A percentile compares a stretch with the other conserved stretches of the same genome.
These are phyloP conservation scores for Paecilomyces dactylethromorphus DNA, from an alignment of 2,329 filamentous ascomycete genomes.

Conservation along the genomic window DNA sequence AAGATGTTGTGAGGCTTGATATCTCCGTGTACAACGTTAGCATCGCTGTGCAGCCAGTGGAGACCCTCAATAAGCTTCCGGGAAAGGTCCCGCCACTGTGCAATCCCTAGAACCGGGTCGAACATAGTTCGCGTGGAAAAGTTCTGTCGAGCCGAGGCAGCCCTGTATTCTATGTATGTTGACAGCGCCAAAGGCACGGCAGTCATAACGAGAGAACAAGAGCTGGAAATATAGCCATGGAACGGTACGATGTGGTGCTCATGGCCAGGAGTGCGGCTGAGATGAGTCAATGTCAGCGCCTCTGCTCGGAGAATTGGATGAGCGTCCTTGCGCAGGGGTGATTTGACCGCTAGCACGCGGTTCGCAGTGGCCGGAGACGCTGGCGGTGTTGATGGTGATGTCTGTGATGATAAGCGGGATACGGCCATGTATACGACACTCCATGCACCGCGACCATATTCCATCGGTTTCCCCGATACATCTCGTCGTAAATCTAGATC, in stretches of 20 bases:
- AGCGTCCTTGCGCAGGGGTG: slow-evolving; percentile 35
- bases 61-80: slow-evolving; percentile 34
- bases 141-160: slow-evolving; percentile 18
- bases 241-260: slow-evolving; percentile 38
- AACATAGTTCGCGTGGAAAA: slow-evolving; percentile 38
- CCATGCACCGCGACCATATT: slow-evolving; percentile 42
- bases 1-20: slow-evolving; percentile 29
- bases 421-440: slow-evolving; percentile 41
- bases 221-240: slow-evolving; percentile 33
- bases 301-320: slow-evolving; percentile 35
- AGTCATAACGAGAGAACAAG: slow-evolving; percentile 37
- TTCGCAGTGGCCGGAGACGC: slow-evolving; percentile 27
- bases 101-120: slow-evolving; percentile 37
- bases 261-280: slow-evolving; percentile 25
- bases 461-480: slow-evolving; percentile 19
- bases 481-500: slow-evolving; percentile 26
- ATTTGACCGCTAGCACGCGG: slow-evolving; percentile 39
- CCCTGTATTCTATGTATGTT: slow-evolving; percentile 32
- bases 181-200: slow-evolving; percentile 39
- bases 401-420: slow-evolving; percentile 10
- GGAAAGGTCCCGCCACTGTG: slow-evolving; percentile 35
- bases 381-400: slow-evolving; percentile 20
- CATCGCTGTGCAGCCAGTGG: slow-evolving; percentile 35
- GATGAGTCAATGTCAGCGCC: slow-evolving; percentile 34
- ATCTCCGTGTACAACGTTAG: slow-evolving; percentile 37